These are phyloP conservation scores for Anastatica hierochuntica DNA, from an alignment of 345 rosid species.

Conservation along the genomic window DNA sequence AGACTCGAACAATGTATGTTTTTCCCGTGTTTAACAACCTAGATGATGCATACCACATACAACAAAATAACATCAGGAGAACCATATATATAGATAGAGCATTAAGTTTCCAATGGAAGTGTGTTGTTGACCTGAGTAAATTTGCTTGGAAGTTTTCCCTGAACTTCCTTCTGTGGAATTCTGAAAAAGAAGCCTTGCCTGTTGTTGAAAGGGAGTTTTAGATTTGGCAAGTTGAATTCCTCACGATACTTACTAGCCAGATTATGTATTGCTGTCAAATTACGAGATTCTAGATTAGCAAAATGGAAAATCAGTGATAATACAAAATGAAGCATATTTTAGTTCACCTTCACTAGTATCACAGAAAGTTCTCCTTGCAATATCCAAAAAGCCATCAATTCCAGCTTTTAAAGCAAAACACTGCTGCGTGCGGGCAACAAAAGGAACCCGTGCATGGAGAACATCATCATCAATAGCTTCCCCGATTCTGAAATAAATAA, in stretches of 20 bases:
- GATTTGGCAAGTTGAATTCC: slow-evolving; percentile 75
- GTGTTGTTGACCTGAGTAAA: slow-evolving; percentile 63
- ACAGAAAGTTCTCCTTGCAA: slow-evolving; percentile 88
- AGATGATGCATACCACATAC: slow-evolving; percentile 16
- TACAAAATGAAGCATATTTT: slow-evolving; percentile 12
- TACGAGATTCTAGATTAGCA: slow-evolving; percentile 12
- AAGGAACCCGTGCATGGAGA: slow-evolving; percentile 91
- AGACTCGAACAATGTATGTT: slow-evolving; percentile 82
- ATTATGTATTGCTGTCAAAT: slow-evolving; percentile 70
- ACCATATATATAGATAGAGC: slow-evolving; percentile 6
- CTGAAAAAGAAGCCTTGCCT: slow-evolving; percentile 97
- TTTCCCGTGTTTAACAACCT: slow-evolving; percentile 90
- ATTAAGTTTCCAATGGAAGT: slow-evolving; percentile 6
- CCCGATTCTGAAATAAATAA: slow-evolving; percentile 49
- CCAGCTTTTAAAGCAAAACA: slow-evolving; percentile 97
- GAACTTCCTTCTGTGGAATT: slow-evolving; percentile 75
- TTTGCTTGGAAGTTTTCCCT: slow-evolving; percentile 84
- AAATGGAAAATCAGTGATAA: not conserved
- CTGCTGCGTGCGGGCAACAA: slow-evolving; percentile 95
- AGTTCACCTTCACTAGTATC: slow-evolving; percentile 89
- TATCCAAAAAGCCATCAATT: slow-evolving; percentile 87
- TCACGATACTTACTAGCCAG: slow-evolving; percentile 85
- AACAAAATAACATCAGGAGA: slow-evolving; percentile 19
- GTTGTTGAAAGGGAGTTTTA: slow-evolving; percentile 92
- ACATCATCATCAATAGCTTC: slow-evolving; percentile 92